Evolutionary conservation across 257 asterid species (phyloP), one percentile per base, ranked within the genome.

Genomic region (Lantana camara): DNA sequence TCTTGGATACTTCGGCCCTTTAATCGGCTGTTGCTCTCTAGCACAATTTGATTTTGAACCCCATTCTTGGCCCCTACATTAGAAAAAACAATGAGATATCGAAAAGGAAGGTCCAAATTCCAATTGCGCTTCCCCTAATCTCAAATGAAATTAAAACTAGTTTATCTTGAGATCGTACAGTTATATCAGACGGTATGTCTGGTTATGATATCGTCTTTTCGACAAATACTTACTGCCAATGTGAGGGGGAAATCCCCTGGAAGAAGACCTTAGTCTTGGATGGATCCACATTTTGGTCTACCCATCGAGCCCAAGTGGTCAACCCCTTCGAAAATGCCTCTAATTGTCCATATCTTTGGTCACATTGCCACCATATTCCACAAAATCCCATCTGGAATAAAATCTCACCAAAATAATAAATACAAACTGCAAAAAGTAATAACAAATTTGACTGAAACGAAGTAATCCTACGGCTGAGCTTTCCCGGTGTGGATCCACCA

Each of bases 291-390:
- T 73, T 79, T 27, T 61, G 71, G 29, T 83, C 76, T 10, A 86
- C 81, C 95, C 95, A 86, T 35, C 12, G 24, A 27, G 65, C 83
- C 95, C 95, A 86, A 42, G 95, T 83, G 3, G 73, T 50, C 73
- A 86, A 46, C 4, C 77, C 95, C 55, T 73, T 79, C 1, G 67
- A 60, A 59, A 75, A 86, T 13, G 95, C 95, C 8, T 29, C 67
- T 5, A 82, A 38, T 81, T 79, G 65, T 86, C 68, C 89, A 86
- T 83, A 23, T 86, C 82, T 57, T 79, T 75, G 24, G 44, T 9
- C 50, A 76, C 11, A 27, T 42, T 72, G 9, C 80, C 51, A 42
- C 81, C 84, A 42, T 82, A 68, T 66, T 72, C 77, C 35, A 83
- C 49, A 40, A 61, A 81, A 55, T 83, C 89, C 95, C 95, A 86